Evolutionary conservation across 2,329 filamentous ascomycete genomes (phyloP).

Genomic region (Aspergillus sp.): DNA sequence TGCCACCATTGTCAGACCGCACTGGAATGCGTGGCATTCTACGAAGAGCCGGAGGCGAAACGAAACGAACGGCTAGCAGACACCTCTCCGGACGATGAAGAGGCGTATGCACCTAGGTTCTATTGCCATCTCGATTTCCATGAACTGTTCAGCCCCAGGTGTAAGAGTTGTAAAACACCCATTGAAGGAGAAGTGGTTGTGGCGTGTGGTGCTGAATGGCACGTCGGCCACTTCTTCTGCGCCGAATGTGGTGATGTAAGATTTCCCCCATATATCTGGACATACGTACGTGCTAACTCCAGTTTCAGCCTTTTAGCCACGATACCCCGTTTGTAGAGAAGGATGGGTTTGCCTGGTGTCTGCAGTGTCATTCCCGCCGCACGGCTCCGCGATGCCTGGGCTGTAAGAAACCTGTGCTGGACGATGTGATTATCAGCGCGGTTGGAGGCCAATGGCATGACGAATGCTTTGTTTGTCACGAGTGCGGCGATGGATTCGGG

Average conservation of each 20-base stretch:
- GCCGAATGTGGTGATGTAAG: conserved; percentile 86
- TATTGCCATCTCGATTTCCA: conserved; percentile 99
- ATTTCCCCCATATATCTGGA: neutral
- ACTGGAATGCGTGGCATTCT: conserved; percentile 94
- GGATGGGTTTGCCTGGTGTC: conserved; percentile 96
- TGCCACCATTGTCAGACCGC: conserved; percentile 85
- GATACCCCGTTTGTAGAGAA: conserved; percentile 88
- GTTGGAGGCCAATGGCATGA: conserved; percentile 93
- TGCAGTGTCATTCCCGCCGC: conserved; percentile 86
- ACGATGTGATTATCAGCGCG: conserved; percentile 85
- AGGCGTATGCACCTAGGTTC: conserved; percentile 70
- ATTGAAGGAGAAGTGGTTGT: conserved; percentile 95
- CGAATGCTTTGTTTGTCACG: conserved; percentile 80
- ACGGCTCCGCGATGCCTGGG: conserved; percentile 86
- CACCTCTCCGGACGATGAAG: conserved; percentile 61
- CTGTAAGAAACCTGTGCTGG: conserved; percentile 80
- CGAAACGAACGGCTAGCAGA: conserved; percentile 69
- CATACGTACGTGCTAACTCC: conserved; percentile 12
- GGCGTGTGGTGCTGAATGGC: conserved; percentile 92
- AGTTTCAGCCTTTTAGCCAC: conserved; percentile 54
- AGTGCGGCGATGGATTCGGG: conserved; percentile 59
- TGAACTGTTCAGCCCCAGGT: conserved; percentile 86
- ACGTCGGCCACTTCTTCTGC: conserved; percentile 97
- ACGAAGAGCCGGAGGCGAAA: conserved; percentile 77
- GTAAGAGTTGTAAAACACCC: conserved; percentile 93